Percentiles rank a stretch among this genome's conserved stretches.
phyloP scores from a whole-genome alignment of 331 rosid species.

The Stylosanthes scabra region DNA sequence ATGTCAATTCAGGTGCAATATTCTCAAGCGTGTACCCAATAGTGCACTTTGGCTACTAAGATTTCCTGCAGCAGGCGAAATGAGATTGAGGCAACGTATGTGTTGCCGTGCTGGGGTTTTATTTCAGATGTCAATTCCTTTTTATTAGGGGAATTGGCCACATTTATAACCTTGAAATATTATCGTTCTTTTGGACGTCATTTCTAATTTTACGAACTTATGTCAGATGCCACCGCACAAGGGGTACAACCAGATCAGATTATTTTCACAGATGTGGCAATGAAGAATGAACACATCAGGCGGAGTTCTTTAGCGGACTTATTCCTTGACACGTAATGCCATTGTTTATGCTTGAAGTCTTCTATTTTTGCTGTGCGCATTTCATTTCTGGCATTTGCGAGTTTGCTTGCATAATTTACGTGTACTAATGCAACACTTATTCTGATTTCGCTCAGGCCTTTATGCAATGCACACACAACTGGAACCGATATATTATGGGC shows the following conservation, averaged over 20 bases:
- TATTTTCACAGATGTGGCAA: slow-evolving; percentile 96
- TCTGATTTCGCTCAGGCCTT: slow-evolving; percentile 62
- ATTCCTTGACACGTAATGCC: slow-evolving; percentile 63
- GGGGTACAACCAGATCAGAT: slow-evolving; percentile 96
- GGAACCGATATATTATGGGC: slow-evolving; percentile 99
- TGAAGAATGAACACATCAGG: slow-evolving; percentile 94
- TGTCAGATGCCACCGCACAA: slow-evolving; percentile 85
- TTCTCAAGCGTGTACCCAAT: slow-evolving; percentile 95
- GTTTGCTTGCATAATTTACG: background rate
- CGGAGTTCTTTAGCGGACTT: slow-evolving; percentile 96
- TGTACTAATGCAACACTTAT: background rate
- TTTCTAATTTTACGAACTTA: slow-evolving; percentile 34
- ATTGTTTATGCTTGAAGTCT: background rate
- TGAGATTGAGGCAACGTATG: slow-evolving; percentile 79
- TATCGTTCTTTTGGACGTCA: background rate
- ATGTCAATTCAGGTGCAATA: slow-evolving; percentile 78
- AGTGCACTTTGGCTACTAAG: slow-evolving; percentile 98
- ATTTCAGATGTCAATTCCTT: background rate
- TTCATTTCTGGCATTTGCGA: background rate
- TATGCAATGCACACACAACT: slow-evolving; percentile 99
- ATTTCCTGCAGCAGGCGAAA: slow-evolving; percentile 99
- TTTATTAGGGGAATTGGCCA: background rate
- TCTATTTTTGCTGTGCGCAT: background rate
- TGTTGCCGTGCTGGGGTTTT: slow-evolving; percentile 6
- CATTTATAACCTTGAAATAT: background rate